phyloP scores from a whole-genome alignment of 306 rosid species.

The Cicer arietinum region DNA sequence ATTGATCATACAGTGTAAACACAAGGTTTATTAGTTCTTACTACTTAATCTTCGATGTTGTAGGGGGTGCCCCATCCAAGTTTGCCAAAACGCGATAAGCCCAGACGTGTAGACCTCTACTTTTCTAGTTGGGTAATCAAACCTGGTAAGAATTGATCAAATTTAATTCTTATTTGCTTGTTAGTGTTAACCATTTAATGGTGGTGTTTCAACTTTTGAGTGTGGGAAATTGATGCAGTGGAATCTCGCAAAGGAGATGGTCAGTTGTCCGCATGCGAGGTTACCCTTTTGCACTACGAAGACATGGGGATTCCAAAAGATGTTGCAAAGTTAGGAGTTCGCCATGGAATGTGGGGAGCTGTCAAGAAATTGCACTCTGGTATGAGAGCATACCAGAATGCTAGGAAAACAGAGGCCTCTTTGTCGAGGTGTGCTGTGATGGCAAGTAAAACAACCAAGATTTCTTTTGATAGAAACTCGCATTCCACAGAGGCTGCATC shows the following conservation, averaged over 20 bases:
- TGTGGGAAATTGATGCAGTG: conserved; percentile 62
- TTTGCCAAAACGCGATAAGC: conserved; percentile 91
- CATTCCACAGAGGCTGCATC: conserved; percentile 52
- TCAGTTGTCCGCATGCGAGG: conserved; percentile 88
- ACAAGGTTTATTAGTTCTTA: conserved; percentile 40
- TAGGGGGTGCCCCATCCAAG: conserved; percentile 85
- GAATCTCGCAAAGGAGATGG: conserved; percentile 96
- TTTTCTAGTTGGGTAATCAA: conserved; percentile 94
- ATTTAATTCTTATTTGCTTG: conserved; percentile 13
- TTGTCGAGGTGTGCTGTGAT: conserved; percentile 73
- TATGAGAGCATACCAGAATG: conserved; percentile 92
- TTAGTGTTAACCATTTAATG: not conserved
- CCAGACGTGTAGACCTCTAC: conserved; percentile 88
- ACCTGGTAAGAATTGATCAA: conserved; percentile 66
- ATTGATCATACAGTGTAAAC: conserved; percentile 4
- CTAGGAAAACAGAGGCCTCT: conserved; percentile 66
- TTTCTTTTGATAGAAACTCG: conserved; percentile 53
- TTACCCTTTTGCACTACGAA: conserved; percentile 85
- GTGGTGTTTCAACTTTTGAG: conserved; percentile 35
- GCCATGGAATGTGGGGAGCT: conserved; percentile 99
- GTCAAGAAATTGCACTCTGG: conserved; percentile 93
- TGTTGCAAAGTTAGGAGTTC: conserved; percentile 95
- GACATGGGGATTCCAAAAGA: conserved; percentile 99
- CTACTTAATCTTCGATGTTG: conserved; percentile 47
- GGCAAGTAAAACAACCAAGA: conserved; percentile 80